These are phyloP conservation scores for Hydrangea macrophylla DNA, from an alignment of 148 eudicot genomes.

Conservation along the genomic window DNA sequence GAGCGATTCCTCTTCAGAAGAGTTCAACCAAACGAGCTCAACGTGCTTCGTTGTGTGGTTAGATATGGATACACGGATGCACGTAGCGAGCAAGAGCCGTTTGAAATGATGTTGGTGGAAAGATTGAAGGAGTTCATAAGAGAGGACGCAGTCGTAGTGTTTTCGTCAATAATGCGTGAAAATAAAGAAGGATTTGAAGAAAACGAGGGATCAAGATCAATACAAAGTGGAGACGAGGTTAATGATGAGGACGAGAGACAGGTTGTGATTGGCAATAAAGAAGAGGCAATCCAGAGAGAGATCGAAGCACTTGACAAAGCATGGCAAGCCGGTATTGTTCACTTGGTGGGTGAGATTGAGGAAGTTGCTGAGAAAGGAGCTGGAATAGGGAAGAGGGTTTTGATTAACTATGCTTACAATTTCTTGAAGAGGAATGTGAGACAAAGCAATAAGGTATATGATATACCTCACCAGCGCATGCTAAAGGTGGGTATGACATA, in stretches of 20 bases:
- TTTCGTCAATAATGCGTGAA: background rate
- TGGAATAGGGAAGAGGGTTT: constrained; percentile 36
- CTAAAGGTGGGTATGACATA: constrained; percentile 71
- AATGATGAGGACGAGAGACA: background rate
- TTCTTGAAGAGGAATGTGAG: constrained; percentile 53
- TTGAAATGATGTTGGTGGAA: constrained; percentile 42
- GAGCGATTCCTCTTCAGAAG: constrained; percentile 63
- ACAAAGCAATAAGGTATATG: constrained; percentile 47
- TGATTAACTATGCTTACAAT: constrained; percentile 50
- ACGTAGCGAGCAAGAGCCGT: constrained; percentile 41
- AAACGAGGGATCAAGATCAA: background rate
- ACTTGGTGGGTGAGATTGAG: constrained; percentile 60
- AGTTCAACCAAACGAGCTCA: constrained; percentile 49
- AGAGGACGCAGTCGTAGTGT: constrained; percentile 24
- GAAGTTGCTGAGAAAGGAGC: constrained; percentile 47
- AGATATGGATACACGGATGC: constrained; percentile 64
- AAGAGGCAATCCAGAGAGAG: constrained; percentile 27
- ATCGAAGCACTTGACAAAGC: constrained; percentile 41
- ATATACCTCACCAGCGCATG: constrained; percentile 45
- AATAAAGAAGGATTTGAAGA: background rate
- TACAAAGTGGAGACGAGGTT: no score
- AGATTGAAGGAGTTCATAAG: constrained; percentile 42
- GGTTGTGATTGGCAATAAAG: constrained; percentile 7
- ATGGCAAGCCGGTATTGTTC: constrained; percentile 45
- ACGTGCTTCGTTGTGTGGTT: constrained; percentile 60